phyloP scores from a whole-genome alignment of 441 rosid genomes.

The Oxalis stricta region DNA sequence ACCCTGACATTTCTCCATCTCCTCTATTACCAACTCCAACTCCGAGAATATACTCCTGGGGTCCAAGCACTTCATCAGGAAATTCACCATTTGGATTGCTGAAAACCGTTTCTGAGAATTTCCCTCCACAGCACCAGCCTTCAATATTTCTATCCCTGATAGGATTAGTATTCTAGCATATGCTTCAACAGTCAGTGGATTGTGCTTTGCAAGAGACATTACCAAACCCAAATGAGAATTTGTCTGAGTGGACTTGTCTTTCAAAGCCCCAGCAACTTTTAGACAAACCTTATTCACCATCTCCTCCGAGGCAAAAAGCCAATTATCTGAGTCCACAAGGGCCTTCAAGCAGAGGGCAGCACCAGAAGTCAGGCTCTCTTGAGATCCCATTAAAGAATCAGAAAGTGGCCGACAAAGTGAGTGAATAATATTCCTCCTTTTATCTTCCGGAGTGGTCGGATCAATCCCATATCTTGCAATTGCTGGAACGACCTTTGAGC shows the following conservation, averaged over 20 bases:
- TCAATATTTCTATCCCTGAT: constrained; percentile 60
- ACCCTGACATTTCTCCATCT: constrained; percentile 68
- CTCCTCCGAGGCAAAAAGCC: constrained; percentile 74
- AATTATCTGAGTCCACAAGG: constrained; percentile 84
- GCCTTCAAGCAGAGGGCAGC: constrained; percentile 94
- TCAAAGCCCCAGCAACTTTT: constrained; percentile 81
- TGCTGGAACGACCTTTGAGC: constrained; percentile 92
- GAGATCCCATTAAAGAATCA: constrained; percentile 62
- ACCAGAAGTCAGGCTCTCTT: constrained; percentile 79
- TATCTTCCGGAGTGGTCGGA: constrained; percentile 62
- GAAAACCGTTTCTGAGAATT: constrained; percentile 72
- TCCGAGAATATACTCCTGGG: constrained; percentile 68
- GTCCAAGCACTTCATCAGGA: constrained; percentile 83
- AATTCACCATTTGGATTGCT: constrained; percentile 92
- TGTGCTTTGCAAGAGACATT: constrained; percentile 83
- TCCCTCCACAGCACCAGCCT: constrained; percentile 45
- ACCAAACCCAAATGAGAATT: constrained; percentile 78
- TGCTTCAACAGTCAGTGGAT: constrained; percentile 69
- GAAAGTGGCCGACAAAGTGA: constrained; percentile 80
- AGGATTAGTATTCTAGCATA: constrained; percentile 77
- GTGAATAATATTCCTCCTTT: constrained; percentile 57
- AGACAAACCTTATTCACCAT: constrained; percentile 85
- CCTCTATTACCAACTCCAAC: constrained; percentile 47
- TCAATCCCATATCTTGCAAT: constrained; percentile 91
- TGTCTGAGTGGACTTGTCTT: constrained; percentile 66